Percentiles rank a stretch among this genome's conserved stretches.
Conservation (phyloP, 371 early-diverging fungal genomes). For the Rhizomucor pusillus region DNA sequence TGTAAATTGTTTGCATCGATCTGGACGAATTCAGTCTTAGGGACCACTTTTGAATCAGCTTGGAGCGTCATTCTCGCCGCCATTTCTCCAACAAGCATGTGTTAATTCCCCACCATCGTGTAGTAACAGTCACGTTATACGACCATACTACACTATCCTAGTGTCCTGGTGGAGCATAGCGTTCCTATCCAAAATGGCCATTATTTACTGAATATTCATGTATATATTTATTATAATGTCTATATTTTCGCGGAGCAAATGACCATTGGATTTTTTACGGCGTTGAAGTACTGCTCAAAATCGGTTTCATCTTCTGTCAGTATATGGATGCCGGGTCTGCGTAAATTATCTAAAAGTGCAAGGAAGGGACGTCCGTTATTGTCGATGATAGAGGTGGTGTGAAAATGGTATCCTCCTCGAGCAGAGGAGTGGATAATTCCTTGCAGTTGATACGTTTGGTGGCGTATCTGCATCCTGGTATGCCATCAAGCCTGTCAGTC, state of each 20-base stretch:
- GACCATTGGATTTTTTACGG: background rate
- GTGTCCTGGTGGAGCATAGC: too few species aligned
- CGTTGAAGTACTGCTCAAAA: background rate
- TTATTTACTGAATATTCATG: too few species aligned
- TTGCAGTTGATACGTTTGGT: background rate
- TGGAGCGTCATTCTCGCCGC: too few species aligned
- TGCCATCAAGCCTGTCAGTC: background rate
- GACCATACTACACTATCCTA: too few species aligned
- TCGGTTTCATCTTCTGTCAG: background rate
- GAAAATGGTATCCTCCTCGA: background rate
- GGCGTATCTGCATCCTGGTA: background rate
- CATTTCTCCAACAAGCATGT: too few species aligned
- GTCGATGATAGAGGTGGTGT: background rate
- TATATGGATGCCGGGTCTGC: background rate
- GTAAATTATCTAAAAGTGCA: background rate
- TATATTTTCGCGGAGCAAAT: background rate
- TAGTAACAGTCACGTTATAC: too few species aligned
- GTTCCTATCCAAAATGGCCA: too few species aligned
- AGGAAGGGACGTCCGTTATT: background rate
- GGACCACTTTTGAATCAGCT: too few species aligned
- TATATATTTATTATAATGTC: background rate
- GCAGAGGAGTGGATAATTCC: background rate
- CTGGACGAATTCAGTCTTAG: too few species aligned
- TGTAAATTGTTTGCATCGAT: too few species aligned
- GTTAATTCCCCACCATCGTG: too few species aligned